phyloP scores from a whole-genome alignment of 192 early-diverging fungal species.

The Rhizoclosmatium sp. region DNA sequence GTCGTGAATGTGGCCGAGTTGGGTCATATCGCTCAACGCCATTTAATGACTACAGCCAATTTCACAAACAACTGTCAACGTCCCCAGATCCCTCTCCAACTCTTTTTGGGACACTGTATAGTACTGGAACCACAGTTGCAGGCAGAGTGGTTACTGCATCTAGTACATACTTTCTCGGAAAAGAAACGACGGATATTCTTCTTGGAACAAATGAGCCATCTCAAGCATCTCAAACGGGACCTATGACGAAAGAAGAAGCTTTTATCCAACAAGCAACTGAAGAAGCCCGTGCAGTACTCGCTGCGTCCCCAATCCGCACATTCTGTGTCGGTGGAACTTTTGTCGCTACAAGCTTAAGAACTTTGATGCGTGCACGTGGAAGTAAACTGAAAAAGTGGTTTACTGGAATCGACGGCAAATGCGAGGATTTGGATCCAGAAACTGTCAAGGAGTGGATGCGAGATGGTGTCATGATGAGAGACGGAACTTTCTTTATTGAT shows the following conservation, averaged over 20 bases:
- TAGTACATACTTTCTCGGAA: constrained; percentile 40
- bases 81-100: not conserved
- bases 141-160: constrained; percentile 33
- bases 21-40: constrained; percentile 15
- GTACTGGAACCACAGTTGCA: constrained; percentile 32
- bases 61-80: not conserved
- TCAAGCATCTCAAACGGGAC: constrained; percentile 20
- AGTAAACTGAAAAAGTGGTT: constrained; percentile 34
- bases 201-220: constrained; percentile 28
- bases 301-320: constrained; percentile 23
- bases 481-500: constrained; percentile 52
- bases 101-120: constrained; percentile 17
- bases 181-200: constrained; percentile 41
- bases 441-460: constrained; percentile 34
- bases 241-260: constrained; percentile 29
- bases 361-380: constrained; percentile 38
- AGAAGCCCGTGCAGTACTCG: not conserved
- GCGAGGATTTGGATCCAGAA: constrained; percentile 24
- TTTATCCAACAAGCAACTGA: constrained; percentile 23
- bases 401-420: constrained; percentile 24
- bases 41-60: constrained; percentile 28
- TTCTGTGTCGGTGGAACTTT: constrained; percentile 48
- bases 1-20: constrained; percentile 16
- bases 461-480: constrained; percentile 39
- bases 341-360: constrained; percentile 47